Conservation (phyloP, 176 grass and related monocot species). For the Musa beccarii region DNA sequence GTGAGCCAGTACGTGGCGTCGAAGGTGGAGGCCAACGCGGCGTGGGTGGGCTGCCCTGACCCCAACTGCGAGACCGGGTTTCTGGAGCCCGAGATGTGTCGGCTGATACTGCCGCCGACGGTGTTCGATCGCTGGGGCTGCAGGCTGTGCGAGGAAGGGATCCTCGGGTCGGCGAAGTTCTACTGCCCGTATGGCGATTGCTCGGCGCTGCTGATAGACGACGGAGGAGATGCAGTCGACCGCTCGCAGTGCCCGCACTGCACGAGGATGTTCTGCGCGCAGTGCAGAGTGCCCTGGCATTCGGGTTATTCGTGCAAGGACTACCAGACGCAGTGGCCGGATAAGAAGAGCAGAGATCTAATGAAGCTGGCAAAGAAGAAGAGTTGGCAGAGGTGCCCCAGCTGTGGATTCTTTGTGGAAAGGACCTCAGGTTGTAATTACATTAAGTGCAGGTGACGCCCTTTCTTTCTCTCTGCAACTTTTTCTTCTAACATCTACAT, state of each 20-base stretch:
- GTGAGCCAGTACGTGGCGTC: slow-evolving; percentile 40
- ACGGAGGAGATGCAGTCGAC: slow-evolving; percentile 6
- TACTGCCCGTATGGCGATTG: slow-evolving; percentile 72
- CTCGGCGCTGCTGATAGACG: slow-evolving; percentile 30
- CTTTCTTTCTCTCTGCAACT: background rate
- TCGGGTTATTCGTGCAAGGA: background rate
- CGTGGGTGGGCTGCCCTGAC: slow-evolving; percentile 34
- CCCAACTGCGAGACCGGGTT: slow-evolving; percentile 26
- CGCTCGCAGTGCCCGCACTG: slow-evolving; percentile 49
- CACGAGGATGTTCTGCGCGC: slow-evolving; percentile 29
- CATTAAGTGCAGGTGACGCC: slow-evolving; percentile 29
- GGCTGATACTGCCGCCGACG: slow-evolving; percentile 22
- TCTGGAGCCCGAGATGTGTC: slow-evolving; percentile 38
- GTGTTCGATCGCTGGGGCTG: slow-evolving; percentile 43
- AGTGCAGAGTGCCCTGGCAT: slow-evolving; percentile 36
- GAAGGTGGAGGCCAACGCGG: slow-evolving; percentile 41
- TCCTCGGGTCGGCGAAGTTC: slow-evolving; percentile 26
- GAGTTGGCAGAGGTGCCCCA: slow-evolving; percentile 28
- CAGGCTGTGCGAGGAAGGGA: slow-evolving; percentile 37
- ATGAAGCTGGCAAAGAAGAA: slow-evolving; percentile 6
- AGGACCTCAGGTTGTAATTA: slow-evolving; percentile 17
- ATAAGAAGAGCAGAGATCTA: slow-evolving; percentile 1
- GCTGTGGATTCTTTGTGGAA: slow-evolving; percentile 36
- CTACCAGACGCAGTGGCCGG: background rate
- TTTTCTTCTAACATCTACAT: no score